phyloP scores from a whole-genome alignment of 805 yeast genomes.

The Candida loeiensis region DNA sequence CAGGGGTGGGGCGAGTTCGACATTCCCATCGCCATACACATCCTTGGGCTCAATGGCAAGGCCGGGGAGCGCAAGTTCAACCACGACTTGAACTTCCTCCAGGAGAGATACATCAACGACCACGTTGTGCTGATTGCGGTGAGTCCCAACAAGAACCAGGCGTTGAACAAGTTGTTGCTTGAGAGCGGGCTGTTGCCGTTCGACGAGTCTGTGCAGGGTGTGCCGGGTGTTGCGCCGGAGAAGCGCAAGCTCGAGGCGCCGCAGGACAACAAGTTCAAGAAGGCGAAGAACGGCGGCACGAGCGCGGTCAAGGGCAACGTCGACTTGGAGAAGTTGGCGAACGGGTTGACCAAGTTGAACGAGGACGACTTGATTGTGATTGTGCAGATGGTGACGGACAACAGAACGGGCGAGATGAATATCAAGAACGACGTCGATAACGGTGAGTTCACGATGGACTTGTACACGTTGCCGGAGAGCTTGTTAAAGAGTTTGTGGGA shows the following conservation, averaged over 20 bases:
- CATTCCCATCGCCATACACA: conserved; percentile 70
- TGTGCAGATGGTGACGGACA: conserved; percentile 97
- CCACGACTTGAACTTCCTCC: conserved; percentile 85
- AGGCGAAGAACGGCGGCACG: conserved; percentile 46
- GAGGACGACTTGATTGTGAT: conserved; percentile 94
- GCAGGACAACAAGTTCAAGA: conserved; percentile 36
- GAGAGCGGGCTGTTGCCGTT: conserved; percentile 81
- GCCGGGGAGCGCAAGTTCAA: conserved; percentile 83
- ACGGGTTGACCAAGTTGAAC: conserved; percentile 77
- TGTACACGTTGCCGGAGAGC: conserved; percentile 88
- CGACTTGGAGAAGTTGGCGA: conserved; percentile 87
- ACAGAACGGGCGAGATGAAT: conserved; percentile 91
- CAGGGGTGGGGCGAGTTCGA: conserved; percentile 99
- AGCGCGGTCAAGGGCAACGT: conserved; percentile 66
- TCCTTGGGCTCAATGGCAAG: conserved; percentile 61
- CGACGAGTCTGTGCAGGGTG: conserved; percentile 32
- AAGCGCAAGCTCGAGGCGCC: conserved; percentile 14
- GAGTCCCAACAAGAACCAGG: conserved; percentile 57
- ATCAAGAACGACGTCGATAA: conserved; percentile 93
- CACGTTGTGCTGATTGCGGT: conserved; percentile 71
- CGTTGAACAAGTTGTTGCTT: conserved; percentile 63
- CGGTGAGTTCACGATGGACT: conserved; percentile 96
- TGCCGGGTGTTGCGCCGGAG: conserved; percentile 15
- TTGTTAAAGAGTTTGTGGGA: conserved; percentile 92
- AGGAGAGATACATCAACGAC: conserved; percentile 72